These are phyloP conservation scores for Trichosporon sp. DNA, from an alignment of 1,284 basidiomycete genomes.

Conservation along the genomic window DNA sequence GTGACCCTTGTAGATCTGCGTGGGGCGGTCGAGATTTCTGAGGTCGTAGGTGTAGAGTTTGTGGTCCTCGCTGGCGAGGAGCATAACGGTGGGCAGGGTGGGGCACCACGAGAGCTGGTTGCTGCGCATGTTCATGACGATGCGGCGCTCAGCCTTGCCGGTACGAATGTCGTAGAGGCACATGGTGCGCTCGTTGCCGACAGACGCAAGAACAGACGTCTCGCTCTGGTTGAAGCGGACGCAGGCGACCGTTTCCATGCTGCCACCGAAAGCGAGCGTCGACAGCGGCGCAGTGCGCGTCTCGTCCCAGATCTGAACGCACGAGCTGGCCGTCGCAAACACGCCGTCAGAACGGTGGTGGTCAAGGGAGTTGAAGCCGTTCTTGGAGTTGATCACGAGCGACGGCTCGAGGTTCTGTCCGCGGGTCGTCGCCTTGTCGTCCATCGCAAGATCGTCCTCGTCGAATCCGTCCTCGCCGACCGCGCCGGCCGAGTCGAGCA, in stretches of 20 bases:
- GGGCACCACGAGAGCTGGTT: slow-evolving; percentile 95
- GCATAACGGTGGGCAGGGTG: slow-evolving; percentile 84
- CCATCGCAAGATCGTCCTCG: slow-evolving; percentile 53
- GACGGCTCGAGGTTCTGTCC: slow-evolving; percentile 62
- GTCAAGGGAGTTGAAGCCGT: slow-evolving; percentile 89
- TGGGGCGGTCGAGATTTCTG: slow-evolving; percentile 77
- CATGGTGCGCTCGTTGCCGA: slow-evolving; percentile 92
- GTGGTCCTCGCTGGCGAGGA: slow-evolving; percentile 96
- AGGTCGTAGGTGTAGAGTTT: slow-evolving; percentile 99
- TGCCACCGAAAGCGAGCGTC: slow-evolving; percentile 77
- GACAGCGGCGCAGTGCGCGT: slow-evolving; percentile 78
- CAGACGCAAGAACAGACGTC: slow-evolving; percentile 86
- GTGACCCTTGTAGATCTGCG: slow-evolving; percentile 96
- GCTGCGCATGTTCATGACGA: slow-evolving; percentile 87
- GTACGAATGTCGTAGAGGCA: slow-evolving; percentile 95
- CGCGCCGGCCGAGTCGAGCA: slow-evolving; percentile 50
- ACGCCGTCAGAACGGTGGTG: slow-evolving; percentile 84
- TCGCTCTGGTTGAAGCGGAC: slow-evolving; percentile 94
- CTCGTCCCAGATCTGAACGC: slow-evolving; percentile 97
- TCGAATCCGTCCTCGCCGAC: slow-evolving; percentile 51
- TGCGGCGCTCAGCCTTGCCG: slow-evolving; percentile 86
- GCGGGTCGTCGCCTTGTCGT: slow-evolving; percentile 45
- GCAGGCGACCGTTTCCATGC: slow-evolving; percentile 80
- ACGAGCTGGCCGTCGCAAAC: slow-evolving; percentile 91
- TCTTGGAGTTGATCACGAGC: slow-evolving; percentile 76